Percentiles rank a stretch among this genome's conserved stretches.
These are phyloP conservation scores for Afroboletus lepidellus DNA, from an alignment of 1,284 basidiomycete species.

Conservation along the genomic window DNA sequence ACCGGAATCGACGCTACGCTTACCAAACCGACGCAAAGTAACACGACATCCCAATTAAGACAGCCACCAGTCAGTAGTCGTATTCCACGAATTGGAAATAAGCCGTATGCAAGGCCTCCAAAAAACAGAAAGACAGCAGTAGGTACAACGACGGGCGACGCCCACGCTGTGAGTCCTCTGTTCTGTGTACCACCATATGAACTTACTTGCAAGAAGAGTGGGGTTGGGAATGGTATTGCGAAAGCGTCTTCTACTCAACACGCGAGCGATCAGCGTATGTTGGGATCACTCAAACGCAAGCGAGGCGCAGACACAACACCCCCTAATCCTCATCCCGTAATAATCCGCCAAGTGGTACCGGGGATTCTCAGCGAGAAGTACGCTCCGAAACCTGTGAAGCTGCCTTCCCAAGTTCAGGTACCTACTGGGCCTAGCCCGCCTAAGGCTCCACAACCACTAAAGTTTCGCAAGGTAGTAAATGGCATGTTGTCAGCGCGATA, in stretches of 20 bases:
- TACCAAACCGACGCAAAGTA: constrained; percentile 15
- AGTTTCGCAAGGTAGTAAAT: constrained; percentile 37
- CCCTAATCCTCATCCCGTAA: constrained; percentile 29
- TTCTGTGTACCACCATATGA: constrained; percentile 7
- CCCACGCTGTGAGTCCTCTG: constrained; percentile 20
- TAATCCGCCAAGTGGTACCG: constrained; percentile 38
- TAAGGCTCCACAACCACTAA: constrained; percentile 28
- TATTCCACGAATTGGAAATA: constrained; percentile 66
- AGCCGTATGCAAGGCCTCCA: constrained; percentile 59
- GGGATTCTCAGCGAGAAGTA: constrained; percentile 36
- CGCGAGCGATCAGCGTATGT: constrained; percentile 11
- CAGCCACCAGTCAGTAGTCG: constrained; percentile 55
- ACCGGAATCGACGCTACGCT: background rate
- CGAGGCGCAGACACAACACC: constrained; percentile 33
- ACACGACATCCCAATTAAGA: constrained; percentile 48
- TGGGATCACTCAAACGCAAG: constrained; percentile 42
- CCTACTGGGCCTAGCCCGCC: constrained; percentile 16
- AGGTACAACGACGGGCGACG: background rate
- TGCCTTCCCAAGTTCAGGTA: constrained; percentile 11
- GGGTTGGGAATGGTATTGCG: constrained; percentile 22
- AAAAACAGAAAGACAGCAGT: constrained; percentile 8
- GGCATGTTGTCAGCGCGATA: constrained; percentile 35
- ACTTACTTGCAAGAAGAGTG: constrained; percentile 18
- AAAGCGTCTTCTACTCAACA: constrained; percentile 24
- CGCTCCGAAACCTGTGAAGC: constrained; percentile 21